A percentile compares a stretch with the other conserved stretches of the same genome.
Evolutionary conservation across 1,284 basidiomycete species (phyloP).

Genomic region (Cutaneotrichosporon dermatis): DNA sequence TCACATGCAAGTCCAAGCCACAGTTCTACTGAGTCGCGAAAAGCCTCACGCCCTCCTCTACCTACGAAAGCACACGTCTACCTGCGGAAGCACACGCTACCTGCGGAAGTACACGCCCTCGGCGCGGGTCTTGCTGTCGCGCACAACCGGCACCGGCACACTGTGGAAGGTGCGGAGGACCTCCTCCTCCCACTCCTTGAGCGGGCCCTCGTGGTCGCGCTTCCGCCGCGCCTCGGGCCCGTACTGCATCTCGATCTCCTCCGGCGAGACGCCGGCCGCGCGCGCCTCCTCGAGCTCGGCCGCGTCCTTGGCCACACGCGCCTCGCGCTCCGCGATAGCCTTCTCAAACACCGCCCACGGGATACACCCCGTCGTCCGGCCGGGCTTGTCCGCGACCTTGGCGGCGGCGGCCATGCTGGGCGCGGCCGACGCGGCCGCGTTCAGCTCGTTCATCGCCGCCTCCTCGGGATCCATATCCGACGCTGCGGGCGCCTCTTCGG

Average conservation of each 20-base stretch:
- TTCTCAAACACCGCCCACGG: slow-evolving; percentile 73
- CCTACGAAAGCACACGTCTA: too few species aligned
- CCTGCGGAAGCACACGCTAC: too few species aligned
- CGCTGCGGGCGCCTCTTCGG: slow-evolving; percentile 5
- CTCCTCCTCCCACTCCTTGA: slow-evolving; percentile 47
- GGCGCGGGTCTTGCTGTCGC: slow-evolving; percentile 15
- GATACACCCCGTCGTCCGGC: slow-evolving; percentile 54
- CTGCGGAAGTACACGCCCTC: slow-evolving; percentile 2
- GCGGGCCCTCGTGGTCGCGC: slow-evolving; percentile 53
- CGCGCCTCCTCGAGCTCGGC: slow-evolving; percentile 43
- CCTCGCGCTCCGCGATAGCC: slow-evolving; percentile 53
- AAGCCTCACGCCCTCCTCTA: too few species aligned
- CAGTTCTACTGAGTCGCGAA: too few species aligned
- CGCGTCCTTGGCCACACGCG: slow-evolving; percentile 49
- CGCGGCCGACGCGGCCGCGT: not conserved
- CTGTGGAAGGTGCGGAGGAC: slow-evolving; percentile 39
- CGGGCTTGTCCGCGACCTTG: not conserved
- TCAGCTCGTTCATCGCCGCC: not conserved
- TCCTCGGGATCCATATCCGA: slow-evolving; percentile 42
- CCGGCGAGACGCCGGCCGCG: slow-evolving; percentile 48
- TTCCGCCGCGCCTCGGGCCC: slow-evolving; percentile 39
- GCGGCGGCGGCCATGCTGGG: not conserved
- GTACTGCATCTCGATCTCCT: slow-evolving; percentile 26
- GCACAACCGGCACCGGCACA: slow-evolving; percentile 31
- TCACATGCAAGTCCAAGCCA: too few species aligned